phyloP scores from a whole-genome alignment of 2,329 filamentous ascomycete species.

The Aspergillus sp. region DNA sequence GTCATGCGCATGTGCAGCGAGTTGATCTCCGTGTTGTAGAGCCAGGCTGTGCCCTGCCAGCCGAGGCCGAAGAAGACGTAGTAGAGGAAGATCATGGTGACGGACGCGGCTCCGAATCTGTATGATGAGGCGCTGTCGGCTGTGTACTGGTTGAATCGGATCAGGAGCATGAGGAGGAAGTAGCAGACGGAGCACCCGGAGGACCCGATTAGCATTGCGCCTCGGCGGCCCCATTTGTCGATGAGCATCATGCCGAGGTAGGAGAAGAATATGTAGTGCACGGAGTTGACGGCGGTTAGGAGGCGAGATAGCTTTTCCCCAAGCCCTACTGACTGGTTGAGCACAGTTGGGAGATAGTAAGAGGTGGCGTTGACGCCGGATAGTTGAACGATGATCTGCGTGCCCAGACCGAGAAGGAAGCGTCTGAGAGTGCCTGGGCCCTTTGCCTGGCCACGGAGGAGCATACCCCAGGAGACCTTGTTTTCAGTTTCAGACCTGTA shows the following conservation, averaged over 20 bases:
- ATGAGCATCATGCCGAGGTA: constrained; percentile 50
- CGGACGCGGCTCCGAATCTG: constrained; percentile 31
- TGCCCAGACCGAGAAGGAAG: not conserved
- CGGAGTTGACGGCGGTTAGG: constrained; percentile 55
- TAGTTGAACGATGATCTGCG: too few relatives aligned
- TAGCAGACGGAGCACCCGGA: constrained; percentile 54
- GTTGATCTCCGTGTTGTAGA: constrained; percentile 46
- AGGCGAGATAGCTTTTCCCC: constrained; percentile 52
- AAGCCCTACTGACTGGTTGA: constrained; percentile 23
- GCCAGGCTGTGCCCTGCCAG: constrained; percentile 42
- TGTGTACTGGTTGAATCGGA: constrained; percentile 34
- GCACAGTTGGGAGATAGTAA: constrained; percentile 59
- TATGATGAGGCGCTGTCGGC: too few relatives aligned
- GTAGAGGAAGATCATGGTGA: constrained; percentile 54
- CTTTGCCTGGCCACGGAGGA: too few relatives aligned
- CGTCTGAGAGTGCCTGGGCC: too few relatives aligned
- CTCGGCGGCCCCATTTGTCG: constrained; percentile 54
- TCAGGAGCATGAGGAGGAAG: constrained; percentile 50
- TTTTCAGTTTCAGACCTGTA: too few relatives aligned
- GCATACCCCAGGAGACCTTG: too few relatives aligned
- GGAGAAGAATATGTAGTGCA: constrained; percentile 51
- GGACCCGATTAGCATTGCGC: constrained; percentile 57
- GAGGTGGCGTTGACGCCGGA: constrained; percentile 36
- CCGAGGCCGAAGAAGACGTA: constrained; percentile 53
- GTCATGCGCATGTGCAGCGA: constrained; percentile 48